Conservation (phyloP, 75 land plant genomes). For the Azolla pinnata region DNA sequence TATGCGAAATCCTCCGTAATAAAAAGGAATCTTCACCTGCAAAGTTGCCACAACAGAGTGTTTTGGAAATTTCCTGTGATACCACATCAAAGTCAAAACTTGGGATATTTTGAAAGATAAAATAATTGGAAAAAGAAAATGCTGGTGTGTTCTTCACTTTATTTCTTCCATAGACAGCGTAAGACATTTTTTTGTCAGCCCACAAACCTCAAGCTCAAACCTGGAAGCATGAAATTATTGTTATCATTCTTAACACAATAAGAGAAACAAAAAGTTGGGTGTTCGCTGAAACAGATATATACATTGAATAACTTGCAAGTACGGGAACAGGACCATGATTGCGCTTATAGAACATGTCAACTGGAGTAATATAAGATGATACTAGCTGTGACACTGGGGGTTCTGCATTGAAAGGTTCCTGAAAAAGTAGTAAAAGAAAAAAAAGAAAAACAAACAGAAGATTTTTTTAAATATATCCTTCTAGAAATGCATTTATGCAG, state of each 20-base stretch:
- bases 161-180: constrained; percentile 55
- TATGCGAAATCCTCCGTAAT: no score
- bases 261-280: no score
- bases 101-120: background rate
- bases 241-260: no score
- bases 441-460: background rate
- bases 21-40: no score
- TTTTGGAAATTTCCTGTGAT: constrained; percentile 72
- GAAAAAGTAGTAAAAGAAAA: constrained; percentile 6
- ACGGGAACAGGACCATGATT: constrained; percentile 96
- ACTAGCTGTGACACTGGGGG: constrained; percentile 51
- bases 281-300: background rate
- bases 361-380: constrained; percentile 74
- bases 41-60: constrained; percentile 76
- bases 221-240: constrained; percentile 20
- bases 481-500: background rate
- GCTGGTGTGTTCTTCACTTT: constrained; percentile 24
- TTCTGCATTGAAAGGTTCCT: constrained; percentile 99
- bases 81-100: background rate
- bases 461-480: no score
- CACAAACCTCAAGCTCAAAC: constrained; percentile 45
- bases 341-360: constrained; percentile 87
- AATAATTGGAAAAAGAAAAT: constrained; percentile 4
- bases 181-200: constrained; percentile 38
- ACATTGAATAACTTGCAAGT: constrained; percentile 43